Conservation (phyloP, 257 asterid genomes). For the Avicennia marina region DNA sequence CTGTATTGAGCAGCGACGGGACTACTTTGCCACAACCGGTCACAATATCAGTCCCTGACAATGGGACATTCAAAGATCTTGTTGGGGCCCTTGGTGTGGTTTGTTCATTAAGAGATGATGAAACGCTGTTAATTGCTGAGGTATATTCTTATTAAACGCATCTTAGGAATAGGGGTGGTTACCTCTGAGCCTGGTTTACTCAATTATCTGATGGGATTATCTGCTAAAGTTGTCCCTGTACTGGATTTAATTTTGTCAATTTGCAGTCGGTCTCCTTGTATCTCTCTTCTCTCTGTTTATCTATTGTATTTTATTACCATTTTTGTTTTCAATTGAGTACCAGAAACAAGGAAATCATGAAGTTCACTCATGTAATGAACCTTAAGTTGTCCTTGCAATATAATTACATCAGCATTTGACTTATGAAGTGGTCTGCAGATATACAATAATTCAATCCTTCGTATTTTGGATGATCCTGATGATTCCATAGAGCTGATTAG, state of each 20-base stretch:
- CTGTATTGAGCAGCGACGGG: constrained; percentile 46
- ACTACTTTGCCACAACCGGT: constrained; percentile 38
- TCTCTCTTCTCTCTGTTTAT: constrained; percentile 4
- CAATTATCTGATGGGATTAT: not conserved
- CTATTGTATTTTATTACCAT: constrained; percentile 1
- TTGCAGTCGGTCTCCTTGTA: not conserved
- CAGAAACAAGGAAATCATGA: not conserved
- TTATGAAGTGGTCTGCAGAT: constrained; percentile 39
- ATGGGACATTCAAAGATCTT: constrained; percentile 53
- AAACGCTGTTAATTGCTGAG: constrained; percentile 52
- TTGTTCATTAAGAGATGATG: constrained; percentile 54
- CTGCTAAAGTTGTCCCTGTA: constrained; percentile 8
- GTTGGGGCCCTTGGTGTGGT: constrained; percentile 37
- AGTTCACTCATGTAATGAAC: constrained; percentile 1
- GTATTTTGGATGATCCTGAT: constrained; percentile 33
- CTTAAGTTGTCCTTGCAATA: constrained; percentile 10
- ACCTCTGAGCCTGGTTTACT: not conserved
- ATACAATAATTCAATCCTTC: constrained; percentile 34
- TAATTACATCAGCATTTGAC: constrained; percentile 16
- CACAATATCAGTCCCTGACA: constrained; percentile 47
- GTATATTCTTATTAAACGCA: constrained; percentile 30
- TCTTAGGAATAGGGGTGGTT: not conserved
- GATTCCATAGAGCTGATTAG: constrained; percentile 52
- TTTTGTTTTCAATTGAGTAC: constrained; percentile 6
- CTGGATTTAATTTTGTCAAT: too few species aligned